A percentile compares a stretch with the other conserved stretches of the same genome.
Conservation (phyloP, 2,329 filamentous ascomycete genomes). For the Penicillium rolfsii region DNA sequence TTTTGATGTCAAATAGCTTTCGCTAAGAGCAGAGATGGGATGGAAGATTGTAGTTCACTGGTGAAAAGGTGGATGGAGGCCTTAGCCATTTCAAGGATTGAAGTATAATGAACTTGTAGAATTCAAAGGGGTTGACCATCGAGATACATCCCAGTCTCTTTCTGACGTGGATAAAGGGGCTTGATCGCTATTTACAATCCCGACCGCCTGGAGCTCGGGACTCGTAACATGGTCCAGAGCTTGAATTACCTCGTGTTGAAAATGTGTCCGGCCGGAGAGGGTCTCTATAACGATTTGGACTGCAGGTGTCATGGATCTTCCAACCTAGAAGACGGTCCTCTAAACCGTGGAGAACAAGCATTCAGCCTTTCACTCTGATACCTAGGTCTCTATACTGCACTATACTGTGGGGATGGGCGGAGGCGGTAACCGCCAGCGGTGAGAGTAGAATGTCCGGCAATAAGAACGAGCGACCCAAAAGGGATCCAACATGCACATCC, state of each 20-base stretch:
- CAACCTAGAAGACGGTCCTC: neutral
- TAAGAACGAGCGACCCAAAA: constrained; percentile 26
- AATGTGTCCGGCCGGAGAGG: neutral
- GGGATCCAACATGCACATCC: constrained; percentile 31
- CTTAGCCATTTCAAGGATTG: no score
- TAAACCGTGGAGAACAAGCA: constrained; percentile 10
- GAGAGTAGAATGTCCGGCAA: constrained; percentile 21
- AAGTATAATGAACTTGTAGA: no score
- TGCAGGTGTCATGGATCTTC: neutral
- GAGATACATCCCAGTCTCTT: neutral
- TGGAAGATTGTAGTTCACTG: no score
- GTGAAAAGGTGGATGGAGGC: no score
- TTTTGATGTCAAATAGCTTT: no score
- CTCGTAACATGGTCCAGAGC: no score
- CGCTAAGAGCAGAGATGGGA: no score
- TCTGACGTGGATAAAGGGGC: no score
- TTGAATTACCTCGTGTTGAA: neutral
- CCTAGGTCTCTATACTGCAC: constrained; percentile 2
- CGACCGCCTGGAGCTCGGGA: no score
- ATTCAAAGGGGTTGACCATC: neutral
- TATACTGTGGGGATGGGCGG: neutral
- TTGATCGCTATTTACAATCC: no score
- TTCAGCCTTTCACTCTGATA: neutral
- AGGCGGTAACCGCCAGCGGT: constrained; percentile 22
- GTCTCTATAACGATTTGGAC: neutral